Evolutionary conservation across 1,139 yeast species (phyloP).

Genomic region (Citeromyces hawaiiensis): DNA sequence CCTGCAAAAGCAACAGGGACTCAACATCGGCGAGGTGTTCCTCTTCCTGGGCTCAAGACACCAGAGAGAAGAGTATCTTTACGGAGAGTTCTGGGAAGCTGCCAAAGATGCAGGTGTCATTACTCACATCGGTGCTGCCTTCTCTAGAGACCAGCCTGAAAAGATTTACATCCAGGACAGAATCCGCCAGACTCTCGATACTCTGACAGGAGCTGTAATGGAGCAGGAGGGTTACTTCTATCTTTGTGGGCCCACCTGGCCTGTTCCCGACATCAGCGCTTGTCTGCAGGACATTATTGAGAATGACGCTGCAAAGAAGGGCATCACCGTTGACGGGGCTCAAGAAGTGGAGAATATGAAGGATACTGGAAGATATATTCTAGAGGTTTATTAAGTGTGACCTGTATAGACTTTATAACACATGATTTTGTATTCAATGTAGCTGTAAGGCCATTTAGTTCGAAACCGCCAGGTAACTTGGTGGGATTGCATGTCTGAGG

Average conservation of each 20-base stretch:
- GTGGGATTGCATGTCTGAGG: too few species aligned
- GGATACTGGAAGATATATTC: conserved; percentile 82
- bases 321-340: conserved; percentile 57
- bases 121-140: conserved; percentile 96
- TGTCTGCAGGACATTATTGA: conserved; percentile 74
- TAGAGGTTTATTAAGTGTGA: conserved; percentile 65
- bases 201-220: conserved; percentile 69
- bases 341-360: conserved; percentile 86
- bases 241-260: conserved; percentile 99
- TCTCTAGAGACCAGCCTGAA: conserved; percentile 93
- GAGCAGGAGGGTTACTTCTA: conserved; percentile 79
- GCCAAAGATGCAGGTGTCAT: conserved; percentile 83
- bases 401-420: too few species aligned
- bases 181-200: conserved; percentile 64
- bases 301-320: conserved; percentile 57
- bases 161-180: conserved; percentile 93
- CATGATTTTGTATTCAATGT: too few species aligned
- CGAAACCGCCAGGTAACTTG: too few species aligned
- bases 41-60: conserved; percentile 92
- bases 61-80: conserved; percentile 87
- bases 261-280: conserved; percentile 92
- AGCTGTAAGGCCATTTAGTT: too few species aligned
- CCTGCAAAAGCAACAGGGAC: conserved; percentile 85
- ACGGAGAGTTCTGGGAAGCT: conserved; percentile 97
- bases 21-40: conserved; percentile 80